Conservation (phyloP, 768 basidiomycete species). For the Calocybe indica region DNA sequence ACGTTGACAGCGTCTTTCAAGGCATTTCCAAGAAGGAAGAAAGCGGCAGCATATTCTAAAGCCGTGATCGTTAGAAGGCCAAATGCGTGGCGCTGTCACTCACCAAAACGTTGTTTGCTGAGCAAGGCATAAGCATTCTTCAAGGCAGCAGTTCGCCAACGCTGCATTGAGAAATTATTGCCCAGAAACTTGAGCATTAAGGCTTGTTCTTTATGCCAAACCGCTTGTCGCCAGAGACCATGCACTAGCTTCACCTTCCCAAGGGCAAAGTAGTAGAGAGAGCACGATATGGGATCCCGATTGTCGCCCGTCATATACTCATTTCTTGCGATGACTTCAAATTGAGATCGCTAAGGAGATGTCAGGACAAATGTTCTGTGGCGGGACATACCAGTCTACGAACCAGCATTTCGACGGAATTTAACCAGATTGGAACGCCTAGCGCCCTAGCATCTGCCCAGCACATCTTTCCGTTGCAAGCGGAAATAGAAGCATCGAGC, state of each 20-base stretch:
- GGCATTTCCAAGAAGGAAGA: slow-evolving; percentile 88
- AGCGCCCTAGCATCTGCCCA: slow-evolving; percentile 87
- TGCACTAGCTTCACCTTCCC: slow-evolving; percentile 90
- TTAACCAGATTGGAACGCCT: slow-evolving; percentile 87
- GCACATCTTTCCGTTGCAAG: slow-evolving; percentile 80
- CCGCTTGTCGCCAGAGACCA: slow-evolving; percentile 93
- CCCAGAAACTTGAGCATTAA: slow-evolving; percentile 88
- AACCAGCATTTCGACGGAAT: slow-evolving; percentile 73
- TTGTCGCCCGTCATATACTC: slow-evolving; percentile 85
- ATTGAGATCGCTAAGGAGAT: slow-evolving; percentile 58
- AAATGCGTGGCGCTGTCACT: slow-evolving; percentile 18
- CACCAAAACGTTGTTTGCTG: slow-evolving; percentile 88
- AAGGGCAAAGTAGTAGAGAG: slow-evolving; percentile 91
- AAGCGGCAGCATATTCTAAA: slow-evolving; percentile 95
- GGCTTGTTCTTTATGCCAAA: slow-evolving; percentile 86
- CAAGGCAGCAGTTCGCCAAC: slow-evolving; percentile 89
- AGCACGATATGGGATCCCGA: slow-evolving; percentile 86
- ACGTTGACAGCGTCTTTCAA: slow-evolving; percentile 90
- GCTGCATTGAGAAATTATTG: slow-evolving; percentile 79
- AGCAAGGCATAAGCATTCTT: slow-evolving; percentile 96
- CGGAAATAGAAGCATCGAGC: slow-evolving; percentile 58
- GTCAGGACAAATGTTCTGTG: slow-evolving; percentile 2
- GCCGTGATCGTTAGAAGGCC: neutral
- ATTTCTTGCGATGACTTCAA: slow-evolving; percentile 87
- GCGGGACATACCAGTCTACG: slow-evolving; percentile 16